These are phyloP conservation scores for Plectosphaerella plurivora DNA, from an alignment of 2,329 filamentous ascomycete species.

Conservation along the genomic window DNA sequence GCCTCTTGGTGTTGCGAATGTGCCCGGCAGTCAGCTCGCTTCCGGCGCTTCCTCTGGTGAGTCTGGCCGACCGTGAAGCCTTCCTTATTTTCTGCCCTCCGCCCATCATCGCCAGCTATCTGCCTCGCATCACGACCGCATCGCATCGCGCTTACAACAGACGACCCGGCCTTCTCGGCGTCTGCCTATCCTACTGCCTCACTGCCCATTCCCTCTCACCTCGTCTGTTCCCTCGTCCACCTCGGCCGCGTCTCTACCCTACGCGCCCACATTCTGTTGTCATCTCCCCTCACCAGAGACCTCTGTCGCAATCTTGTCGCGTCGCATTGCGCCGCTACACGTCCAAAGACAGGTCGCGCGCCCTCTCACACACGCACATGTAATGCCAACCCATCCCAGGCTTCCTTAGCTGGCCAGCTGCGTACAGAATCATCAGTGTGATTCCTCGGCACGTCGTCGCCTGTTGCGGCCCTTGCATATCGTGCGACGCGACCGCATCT, in stretches of 20 bases:
- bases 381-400: not conserved
- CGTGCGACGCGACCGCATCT: not conserved
- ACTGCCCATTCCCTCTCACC: too few species aligned
- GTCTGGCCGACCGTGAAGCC: not conserved
- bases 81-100: not conserved
- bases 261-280: too few species aligned
- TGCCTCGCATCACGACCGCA: not conserved
- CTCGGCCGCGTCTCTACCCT: too few species aligned
- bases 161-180: too few species aligned
- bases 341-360: not conserved
- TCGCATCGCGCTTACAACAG: too few species aligned
- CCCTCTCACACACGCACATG: not conserved
- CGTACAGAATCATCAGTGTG: too few species aligned
- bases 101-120: not conserved
- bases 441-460: not conserved
- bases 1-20: not conserved
- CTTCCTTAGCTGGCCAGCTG: not conserved
- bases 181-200: too few species aligned
- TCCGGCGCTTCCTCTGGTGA: not conserved
- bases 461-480: not conserved
- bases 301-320: not conserved
- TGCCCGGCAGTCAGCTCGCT: not conserved
- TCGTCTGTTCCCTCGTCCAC: too few species aligned
- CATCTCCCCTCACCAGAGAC: too few species aligned
- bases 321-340: not conserved